Evolutionary conservation across 495 filamentous ascomycete species (phyloP).

Genomic region (Xanthoparmelia taractica): DNA sequence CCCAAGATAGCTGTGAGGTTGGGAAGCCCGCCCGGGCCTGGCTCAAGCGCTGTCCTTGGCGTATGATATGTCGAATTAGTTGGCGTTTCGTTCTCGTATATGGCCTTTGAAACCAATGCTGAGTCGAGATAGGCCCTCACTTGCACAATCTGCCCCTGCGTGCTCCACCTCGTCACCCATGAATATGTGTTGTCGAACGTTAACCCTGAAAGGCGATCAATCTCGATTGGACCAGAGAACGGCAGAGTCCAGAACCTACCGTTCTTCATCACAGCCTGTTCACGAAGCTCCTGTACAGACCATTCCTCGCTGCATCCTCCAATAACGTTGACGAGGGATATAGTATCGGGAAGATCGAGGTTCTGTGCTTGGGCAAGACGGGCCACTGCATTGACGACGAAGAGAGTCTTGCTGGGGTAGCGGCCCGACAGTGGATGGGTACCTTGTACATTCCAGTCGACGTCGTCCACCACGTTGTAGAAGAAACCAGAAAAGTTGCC

Average conservation of each 20-base stretch:
- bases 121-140: conserved; percentile 6
- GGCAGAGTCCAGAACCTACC: not conserved
- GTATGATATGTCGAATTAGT: not conserved
- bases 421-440: conserved; percentile 7
- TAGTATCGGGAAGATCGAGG: not conserved
- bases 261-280: not conserved
- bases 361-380: not conserved
- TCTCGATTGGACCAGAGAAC: not conserved
- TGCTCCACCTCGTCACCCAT: conserved; percentile 9
- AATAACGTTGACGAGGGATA: not conserved
- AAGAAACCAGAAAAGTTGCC: conserved; percentile 5
- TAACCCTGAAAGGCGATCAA: not conserved
- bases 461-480: not conserved
- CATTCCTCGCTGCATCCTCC: conserved; percentile 11
- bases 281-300: conserved; percentile 1
- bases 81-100: conserved; percentile 4
- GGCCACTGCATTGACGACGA: not conserved
- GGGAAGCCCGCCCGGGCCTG: not conserved
- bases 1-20: not conserved
- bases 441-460: conserved; percentile 7
- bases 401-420: conserved; percentile 10
- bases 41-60: not conserved
- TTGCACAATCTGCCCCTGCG: not conserved
- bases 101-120: not conserved
- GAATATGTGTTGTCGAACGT: not conserved